phyloP scores from a whole-genome alignment of 495 filamentous ascomycete species.

The Opeltia flavorubescens region DNA sequence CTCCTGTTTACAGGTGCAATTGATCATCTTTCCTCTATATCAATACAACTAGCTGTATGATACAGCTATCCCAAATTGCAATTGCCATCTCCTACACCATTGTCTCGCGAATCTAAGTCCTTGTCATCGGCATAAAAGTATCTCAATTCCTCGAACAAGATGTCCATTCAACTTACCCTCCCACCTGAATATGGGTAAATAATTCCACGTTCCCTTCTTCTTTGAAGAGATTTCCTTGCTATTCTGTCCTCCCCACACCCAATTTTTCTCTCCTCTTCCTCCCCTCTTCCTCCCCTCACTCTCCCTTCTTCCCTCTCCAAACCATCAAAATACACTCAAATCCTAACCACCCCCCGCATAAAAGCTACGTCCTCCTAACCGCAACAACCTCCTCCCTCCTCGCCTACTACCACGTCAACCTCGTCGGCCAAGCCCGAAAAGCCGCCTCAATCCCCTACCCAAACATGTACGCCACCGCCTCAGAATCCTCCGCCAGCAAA shows the following conservation, averaged over 20 bases:
- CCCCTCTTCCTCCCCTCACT: neutral
- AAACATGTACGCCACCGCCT: conserved; percentile 45
- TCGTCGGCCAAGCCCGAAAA: conserved; percentile 35
- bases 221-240: too few species aligned
- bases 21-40: too few species aligned
- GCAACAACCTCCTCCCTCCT: conserved; percentile 46
- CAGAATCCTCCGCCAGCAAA: conserved; percentile 45
- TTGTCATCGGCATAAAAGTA: neutral
- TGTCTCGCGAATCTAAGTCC: too few species aligned
- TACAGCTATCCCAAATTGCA: too few species aligned
- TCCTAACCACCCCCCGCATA: neutral
- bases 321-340: neutral
- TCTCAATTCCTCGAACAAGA: neutral
- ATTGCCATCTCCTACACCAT: too few species aligned
- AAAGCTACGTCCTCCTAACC: conserved; percentile 44
- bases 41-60: too few species aligned
- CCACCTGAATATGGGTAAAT: conserved; percentile 36
- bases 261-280: neutral
- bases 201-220: too few species aligned
- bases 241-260: too few species aligned
- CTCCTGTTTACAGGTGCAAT: too few species aligned
- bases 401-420: conserved; percentile 26
- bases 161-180: conserved; percentile 20
- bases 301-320: neutral
- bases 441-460: conserved; percentile 45